Evolutionary conservation across 306 rosid species (phyloP).

Genomic region (Rosa rugosa): DNA sequence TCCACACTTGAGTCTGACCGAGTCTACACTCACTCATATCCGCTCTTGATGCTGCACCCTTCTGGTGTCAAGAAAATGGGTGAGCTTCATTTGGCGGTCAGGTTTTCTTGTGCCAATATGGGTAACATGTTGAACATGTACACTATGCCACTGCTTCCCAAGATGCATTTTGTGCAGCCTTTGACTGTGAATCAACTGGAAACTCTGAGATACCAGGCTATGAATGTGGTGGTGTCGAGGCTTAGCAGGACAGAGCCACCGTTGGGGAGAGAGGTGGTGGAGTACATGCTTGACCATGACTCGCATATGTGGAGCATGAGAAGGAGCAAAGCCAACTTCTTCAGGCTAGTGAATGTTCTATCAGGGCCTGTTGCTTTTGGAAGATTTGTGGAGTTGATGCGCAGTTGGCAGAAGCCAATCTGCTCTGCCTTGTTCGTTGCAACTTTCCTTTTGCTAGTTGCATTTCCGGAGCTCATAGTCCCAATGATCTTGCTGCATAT

Average conservation of each 20-base stretch:
- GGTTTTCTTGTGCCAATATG: slow-evolving; percentile 55
- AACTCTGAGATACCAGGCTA: slow-evolving; percentile 48
- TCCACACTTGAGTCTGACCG: slow-evolving; percentile 56
- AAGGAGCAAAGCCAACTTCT: slow-evolving; percentile 59
- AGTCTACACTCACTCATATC: slow-evolving; percentile 63
- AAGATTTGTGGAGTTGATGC: slow-evolving; percentile 42
- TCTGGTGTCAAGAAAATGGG: slow-evolving; percentile 67
- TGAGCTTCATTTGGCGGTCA: slow-evolving; percentile 59
- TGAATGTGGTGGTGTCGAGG: slow-evolving; percentile 49
- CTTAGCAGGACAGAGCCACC: slow-evolving; percentile 59
- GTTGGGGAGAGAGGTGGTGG: slow-evolving; percentile 55
- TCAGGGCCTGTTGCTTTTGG: slow-evolving; percentile 42
- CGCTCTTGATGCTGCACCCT: slow-evolving; percentile 53
- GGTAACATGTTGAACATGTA: slow-evolving; percentile 51
- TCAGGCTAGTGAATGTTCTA: slow-evolving; percentile 49
- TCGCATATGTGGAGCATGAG: slow-evolving; percentile 60
- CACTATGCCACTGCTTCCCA: slow-evolving; percentile 53
- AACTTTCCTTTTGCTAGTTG: slow-evolving; percentile 38
- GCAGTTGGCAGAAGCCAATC: slow-evolving; percentile 51
- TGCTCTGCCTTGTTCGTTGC: slow-evolving; percentile 35
- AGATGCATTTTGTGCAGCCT: slow-evolving; percentile 57
- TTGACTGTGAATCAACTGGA: slow-evolving; percentile 54
- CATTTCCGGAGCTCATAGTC: slow-evolving; percentile 43
- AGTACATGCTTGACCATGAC: slow-evolving; percentile 62
- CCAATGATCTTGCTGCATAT: slow-evolving; percentile 40